Evolutionary conservation across 164 flowering plant genomes (phyloP), one percentile per base, ranked within the genome.

Genomic region (Echeveria elegans): DNA sequence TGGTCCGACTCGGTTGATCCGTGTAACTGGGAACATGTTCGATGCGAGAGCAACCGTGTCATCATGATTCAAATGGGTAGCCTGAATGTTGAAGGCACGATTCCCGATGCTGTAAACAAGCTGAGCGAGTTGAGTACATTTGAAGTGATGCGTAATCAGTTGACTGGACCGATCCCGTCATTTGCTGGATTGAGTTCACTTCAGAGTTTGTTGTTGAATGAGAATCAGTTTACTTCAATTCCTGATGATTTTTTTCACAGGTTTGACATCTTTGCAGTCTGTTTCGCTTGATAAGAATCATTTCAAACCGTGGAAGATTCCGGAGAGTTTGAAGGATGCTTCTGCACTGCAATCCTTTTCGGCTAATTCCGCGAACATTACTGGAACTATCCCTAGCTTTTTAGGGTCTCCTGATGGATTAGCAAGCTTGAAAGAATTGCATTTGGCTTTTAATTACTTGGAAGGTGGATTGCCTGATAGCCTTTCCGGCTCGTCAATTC

Each of bases 1-100:
- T 86, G 91, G 91, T 50, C 74, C 1, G 83, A 70, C 60, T 30
- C 83, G 0, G n/a, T n/a, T n/a, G 74, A 81, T 66, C 84, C 82
- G 1, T 83, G 88, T 40, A 65, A 75, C 0, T 84, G 87, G 87
- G 3, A 10, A 0, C 6, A 43, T 0, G 82, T 85, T 3, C 11
- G 2, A 2, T 86, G 91, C 75, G n/a, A 68, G 5, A 56, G 64
- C 36, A 66, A 64, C 0, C 76, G 78, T 66, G 76, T 85, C 43
- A 71, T 66, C 21, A 24, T 74, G 65, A 85, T 83, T 53, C 88
- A 86, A 71, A 66, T 86, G 24, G 78, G 77, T 0, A 6, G 30
- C 0, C 66, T 16, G 21, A 64, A 58, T 2, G 67, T 85, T 8
- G 15, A 19, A 9, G 88, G 91, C 0, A 63, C 73, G 0, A 77